phyloP scores from a whole-genome alignment of 129 eudicot genomes.

The Dittrichia graveolens region DNA sequence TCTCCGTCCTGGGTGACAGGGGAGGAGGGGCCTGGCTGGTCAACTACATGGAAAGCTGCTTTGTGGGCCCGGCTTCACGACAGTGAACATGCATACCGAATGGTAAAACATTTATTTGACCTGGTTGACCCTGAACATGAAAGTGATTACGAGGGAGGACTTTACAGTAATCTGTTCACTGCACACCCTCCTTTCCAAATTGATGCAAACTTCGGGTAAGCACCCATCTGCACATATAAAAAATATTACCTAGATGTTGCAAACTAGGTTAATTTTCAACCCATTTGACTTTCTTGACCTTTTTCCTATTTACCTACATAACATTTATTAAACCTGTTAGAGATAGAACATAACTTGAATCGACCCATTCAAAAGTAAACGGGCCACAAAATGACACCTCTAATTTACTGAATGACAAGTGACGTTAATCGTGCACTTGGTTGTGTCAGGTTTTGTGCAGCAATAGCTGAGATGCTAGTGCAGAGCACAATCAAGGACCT shows the following conservation, averaged over 20 bases:
- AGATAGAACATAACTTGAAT: background rate
- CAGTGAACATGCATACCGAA: conserved; percentile 77
- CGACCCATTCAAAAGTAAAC: background rate
- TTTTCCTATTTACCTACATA: background rate
- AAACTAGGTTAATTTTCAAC: conserved; percentile 3
- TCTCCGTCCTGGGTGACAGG: conserved; percentile 42
- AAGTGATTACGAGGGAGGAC: conserved; percentile 73
- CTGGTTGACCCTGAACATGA: conserved; percentile 83
- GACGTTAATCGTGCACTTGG: background rate
- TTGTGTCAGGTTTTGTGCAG: conserved; percentile 67
- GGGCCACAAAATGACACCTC: background rate
- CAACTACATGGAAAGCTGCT: conserved; percentile 89
- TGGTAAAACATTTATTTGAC: conserved; percentile 82
- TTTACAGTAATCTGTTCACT: conserved; percentile 78
- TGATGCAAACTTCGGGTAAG: conserved; percentile 92
- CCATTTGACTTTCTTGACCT: background rate
- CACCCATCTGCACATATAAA: conserved; percentile 8
- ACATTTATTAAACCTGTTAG: background rate
- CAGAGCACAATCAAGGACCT: conserved; percentile 77
- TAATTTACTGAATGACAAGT: background rate
- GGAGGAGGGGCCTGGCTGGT: conserved; percentile 98
- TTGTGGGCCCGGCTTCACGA: conserved; percentile 82
- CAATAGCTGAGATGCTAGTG: conserved; percentile 89
- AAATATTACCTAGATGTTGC: background rate
- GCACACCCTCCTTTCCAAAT: conserved; percentile 98